Evolutionary conservation across 768 basidiomycete genomes (phyloP).

Genomic region (Hydnum rufescens): DNA sequence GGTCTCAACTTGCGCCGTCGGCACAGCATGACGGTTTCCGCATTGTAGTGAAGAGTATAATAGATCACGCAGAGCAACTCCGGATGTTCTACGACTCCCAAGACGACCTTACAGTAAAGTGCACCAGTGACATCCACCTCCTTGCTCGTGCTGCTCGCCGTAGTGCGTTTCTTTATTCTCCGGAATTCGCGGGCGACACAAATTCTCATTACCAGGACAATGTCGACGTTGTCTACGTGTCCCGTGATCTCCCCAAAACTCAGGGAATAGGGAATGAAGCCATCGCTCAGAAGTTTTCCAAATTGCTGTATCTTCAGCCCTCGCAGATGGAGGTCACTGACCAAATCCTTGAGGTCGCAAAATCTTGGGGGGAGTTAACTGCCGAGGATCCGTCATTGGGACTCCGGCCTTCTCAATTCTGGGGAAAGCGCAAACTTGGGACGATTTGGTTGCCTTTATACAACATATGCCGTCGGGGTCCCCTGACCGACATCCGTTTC

Average conservation of each 20-base stretch:
- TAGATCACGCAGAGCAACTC: neutral
- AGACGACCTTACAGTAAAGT: neutral
- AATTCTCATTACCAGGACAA: too few species aligned
- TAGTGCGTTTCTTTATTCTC: neutral
- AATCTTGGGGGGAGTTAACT: neutral
- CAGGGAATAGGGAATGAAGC: neutral
- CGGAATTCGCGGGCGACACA: neutral
- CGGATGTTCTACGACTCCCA: neutral
- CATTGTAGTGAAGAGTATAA: neutral
- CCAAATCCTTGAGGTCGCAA: neutral
- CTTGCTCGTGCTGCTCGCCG: neutral
- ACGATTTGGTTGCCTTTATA: neutral
- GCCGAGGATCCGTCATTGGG: neutral
- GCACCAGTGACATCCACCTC: neutral
- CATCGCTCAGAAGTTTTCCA: neutral
- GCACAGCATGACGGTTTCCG: conserved; percentile 1
- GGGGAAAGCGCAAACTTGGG: neutral
- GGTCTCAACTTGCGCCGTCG: neutral
- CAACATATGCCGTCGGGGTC: neutral
- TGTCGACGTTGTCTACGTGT: neutral
- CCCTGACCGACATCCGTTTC: neutral
- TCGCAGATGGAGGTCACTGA: neutral
- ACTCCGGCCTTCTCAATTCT: neutral
- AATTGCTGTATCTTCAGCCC: neutral
- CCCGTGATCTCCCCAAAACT: neutral